Conservation (phyloP, 768 basidiomycete species). For the Artomyces pyxidatus region DNA sequence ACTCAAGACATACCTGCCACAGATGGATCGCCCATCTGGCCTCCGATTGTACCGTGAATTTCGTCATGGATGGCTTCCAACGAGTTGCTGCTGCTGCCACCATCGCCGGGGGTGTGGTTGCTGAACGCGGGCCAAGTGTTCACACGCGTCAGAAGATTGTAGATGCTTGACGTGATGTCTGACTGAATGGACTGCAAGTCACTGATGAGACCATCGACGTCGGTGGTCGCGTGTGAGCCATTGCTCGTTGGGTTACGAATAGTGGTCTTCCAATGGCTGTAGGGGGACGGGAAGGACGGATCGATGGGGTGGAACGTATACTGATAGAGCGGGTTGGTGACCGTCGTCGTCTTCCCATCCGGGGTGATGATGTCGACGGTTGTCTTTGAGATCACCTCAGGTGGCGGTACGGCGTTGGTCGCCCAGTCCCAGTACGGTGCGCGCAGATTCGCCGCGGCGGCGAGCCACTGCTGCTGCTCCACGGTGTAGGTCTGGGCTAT, state of each 20-base stretch:
- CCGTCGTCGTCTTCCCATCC: constrained; percentile 21
- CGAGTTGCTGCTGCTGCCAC: constrained; percentile 34
- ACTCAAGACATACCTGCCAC: constrained; percentile 37
- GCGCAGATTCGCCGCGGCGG: constrained; percentile 29
- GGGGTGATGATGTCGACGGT: constrained; percentile 27
- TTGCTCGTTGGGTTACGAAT: constrained; percentile 4
- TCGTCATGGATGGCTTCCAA: constrained; percentile 43
- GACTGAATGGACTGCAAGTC: constrained; percentile 5
- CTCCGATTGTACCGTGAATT: constrained; percentile 28
- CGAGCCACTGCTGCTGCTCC: constrained; percentile 19
- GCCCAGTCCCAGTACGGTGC: constrained; percentile 51
- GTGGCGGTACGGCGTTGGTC: constrained; percentile 27
- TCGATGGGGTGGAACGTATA: constrained; percentile 30
- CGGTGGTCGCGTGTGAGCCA: constrained; percentile 6
- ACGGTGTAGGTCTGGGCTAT: constrained; percentile 35
- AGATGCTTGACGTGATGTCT: constrained; percentile 5
- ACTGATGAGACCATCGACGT: constrained; percentile 22
- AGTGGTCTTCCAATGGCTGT: constrained; percentile 4
- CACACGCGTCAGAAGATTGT: constrained; percentile 30
- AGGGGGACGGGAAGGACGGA: constrained; percentile 5
- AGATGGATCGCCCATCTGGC: constrained; percentile 14
- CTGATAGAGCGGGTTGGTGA: constrained; percentile 27
- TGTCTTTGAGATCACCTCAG: constrained; percentile 28
- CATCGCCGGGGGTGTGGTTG: constrained; percentile 33
- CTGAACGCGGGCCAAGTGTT: constrained; percentile 38